phyloP scores from a whole-genome alignment of 306 rosid genomes.

The Sicyos baderoa region DNA sequence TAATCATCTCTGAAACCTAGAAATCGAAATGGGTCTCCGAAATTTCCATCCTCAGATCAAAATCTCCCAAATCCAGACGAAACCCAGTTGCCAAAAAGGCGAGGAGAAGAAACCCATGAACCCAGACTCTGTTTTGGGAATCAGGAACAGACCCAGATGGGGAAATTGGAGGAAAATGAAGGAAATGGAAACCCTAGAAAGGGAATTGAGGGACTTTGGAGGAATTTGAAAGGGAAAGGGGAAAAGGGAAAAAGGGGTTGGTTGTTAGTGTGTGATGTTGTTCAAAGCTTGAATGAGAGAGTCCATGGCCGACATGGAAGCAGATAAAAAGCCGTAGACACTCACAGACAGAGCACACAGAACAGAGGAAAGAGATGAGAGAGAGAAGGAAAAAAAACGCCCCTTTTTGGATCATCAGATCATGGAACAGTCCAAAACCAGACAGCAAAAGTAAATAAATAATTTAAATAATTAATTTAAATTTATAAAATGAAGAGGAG shows the following conservation, averaged over 20 bases:
- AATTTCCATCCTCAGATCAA: slow-evolving; percentile 6
- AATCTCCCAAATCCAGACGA: neutral
- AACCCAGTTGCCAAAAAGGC: neutral
- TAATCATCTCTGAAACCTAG: slow-evolving; percentile 48
- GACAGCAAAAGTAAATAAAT: slow-evolving; percentile 12
- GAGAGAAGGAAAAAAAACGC: neutral
- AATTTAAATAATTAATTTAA: neutral
- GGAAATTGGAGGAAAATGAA: neutral
- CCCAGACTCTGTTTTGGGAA: neutral
- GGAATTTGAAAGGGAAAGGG: neutral
- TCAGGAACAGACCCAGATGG: neutral
- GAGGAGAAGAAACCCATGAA: neutral
- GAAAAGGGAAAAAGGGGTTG: neutral
- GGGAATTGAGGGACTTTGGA: neutral
- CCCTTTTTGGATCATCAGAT: slow-evolving; percentile 19
- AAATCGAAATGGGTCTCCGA: neutral
- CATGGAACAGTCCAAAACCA: slow-evolving; percentile 21
- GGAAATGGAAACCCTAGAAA: neutral
- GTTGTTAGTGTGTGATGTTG: neutral
- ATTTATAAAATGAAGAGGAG: neutral
- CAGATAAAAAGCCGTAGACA: slow-evolving; percentile 22
- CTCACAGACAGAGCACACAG: slow-evolving; percentile 14
- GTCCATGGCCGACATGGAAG: slow-evolving; percentile 23
- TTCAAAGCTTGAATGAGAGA: slow-evolving; percentile 19
- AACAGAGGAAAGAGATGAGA: neutral